A percentile compares a stretch with the other conserved stretches of the same genome.
These are phyloP conservation scores for Glaciozyma antarctica DNA, from an alignment of 768 basidiomycete genomes.

Conservation along the genomic window DNA sequence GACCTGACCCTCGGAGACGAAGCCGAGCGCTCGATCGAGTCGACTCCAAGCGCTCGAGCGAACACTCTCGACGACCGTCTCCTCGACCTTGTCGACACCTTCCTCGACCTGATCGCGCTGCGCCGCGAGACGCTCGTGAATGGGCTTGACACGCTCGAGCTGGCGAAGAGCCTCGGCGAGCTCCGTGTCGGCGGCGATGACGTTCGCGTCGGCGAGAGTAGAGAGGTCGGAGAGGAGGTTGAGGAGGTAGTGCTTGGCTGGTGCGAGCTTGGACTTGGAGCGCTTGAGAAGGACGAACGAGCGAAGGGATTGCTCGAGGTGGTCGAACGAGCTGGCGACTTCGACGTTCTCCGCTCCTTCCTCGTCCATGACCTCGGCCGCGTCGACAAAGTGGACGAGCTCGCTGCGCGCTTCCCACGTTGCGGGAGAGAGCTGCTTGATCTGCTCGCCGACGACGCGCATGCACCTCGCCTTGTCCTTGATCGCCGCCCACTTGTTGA, in stretches of 20 bases:
- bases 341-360: constrained; percentile 44
- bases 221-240: constrained; percentile 86
- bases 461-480: constrained; percentile 88
- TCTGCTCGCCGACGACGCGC: constrained; percentile 80
- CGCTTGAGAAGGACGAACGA: constrained; percentile 95
- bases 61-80: constrained; percentile 54
- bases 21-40: constrained; percentile 60
- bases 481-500: constrained; percentile 95
- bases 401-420: constrained; percentile 85
- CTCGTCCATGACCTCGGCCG: constrained; percentile 47
- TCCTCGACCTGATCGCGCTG: constrained; percentile 68
- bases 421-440: constrained; percentile 79
- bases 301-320: constrained; percentile 78
- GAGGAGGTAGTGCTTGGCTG: constrained; percentile 79
- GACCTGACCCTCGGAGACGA: constrained; percentile 64
- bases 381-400: constrained; percentile 97
- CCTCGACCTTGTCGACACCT: constrained; percentile 67
- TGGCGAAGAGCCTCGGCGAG: constrained; percentile 61
- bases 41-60: constrained; percentile 50
- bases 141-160: constrained; percentile 59
- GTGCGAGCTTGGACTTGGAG: constrained; percentile 88
- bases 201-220: constrained; percentile 73
- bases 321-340: constrained; percentile 53
- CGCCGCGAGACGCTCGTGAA: constrained; percentile 76
- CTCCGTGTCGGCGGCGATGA: constrained; percentile 72